Evolutionary conservation across 2,329 filamentous ascomycete genomes (phyloP).

Genomic region (Acephala macrosclerotiorum): DNA sequence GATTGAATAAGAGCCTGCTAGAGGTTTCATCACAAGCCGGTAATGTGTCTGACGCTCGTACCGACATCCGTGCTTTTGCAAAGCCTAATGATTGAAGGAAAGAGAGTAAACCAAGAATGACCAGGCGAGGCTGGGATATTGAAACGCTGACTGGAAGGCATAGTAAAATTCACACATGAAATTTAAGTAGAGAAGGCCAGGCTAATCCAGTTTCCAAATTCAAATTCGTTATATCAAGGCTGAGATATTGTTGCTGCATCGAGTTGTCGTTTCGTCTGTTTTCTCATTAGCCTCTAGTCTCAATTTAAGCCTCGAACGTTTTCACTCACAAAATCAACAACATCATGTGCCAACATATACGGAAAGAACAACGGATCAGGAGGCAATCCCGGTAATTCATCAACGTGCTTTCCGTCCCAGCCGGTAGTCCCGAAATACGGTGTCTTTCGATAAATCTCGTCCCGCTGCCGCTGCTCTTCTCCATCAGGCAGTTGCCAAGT

Average conservation of each 20-base stretch:
- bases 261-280: constrained; percentile 14
- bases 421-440: constrained; percentile 8
- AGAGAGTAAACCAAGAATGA: no score
- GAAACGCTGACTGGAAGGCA: no score
- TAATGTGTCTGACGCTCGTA: no score
- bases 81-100: no score
- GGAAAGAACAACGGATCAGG: constrained; percentile 63
- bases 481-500: constrained; percentile 44
- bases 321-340: constrained; percentile 24
- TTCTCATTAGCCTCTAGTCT: neutral
- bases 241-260: constrained; percentile 10
- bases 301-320: neutral
- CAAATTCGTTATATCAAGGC: no score
- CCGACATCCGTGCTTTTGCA: no score
- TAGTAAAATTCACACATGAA: no score
- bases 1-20: no score
- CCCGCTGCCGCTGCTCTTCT: constrained; percentile 20
- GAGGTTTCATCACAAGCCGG: no score
- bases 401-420: constrained; percentile 48
- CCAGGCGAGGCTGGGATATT: no score
- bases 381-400: constrained; percentile 15
- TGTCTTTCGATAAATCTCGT: constrained; percentile 48
- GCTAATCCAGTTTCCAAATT: no score
- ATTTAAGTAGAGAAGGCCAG: no score
- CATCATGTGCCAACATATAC: constrained; percentile 60